Evolutionary conservation across 371 early-diverging fungal species (phyloP).

Genomic region (Dinochytrium kinnereticum): DNA sequence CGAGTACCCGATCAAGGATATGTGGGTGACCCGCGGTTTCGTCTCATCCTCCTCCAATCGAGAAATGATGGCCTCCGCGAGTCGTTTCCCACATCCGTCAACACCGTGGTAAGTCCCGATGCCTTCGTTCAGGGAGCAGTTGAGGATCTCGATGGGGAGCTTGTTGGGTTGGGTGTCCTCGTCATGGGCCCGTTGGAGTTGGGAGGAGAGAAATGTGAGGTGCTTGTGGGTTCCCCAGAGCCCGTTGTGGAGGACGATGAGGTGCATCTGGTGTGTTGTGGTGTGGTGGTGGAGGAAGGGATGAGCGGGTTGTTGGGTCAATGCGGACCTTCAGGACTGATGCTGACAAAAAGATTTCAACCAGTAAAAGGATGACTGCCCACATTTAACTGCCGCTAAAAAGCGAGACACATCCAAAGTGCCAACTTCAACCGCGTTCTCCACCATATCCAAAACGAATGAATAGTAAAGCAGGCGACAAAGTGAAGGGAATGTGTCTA

Average conservation of each 20-base stretch:
- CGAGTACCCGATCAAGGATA: conserved; percentile 81
- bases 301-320: not conserved
- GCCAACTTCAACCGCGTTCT: too few species aligned
- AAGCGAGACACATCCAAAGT: too few species aligned
- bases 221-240: conserved; percentile 70
- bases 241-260: conserved; percentile 68
- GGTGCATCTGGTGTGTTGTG: conserved; percentile 34
- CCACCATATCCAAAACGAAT: too few species aligned
- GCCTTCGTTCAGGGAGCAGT: conserved; percentile 58
- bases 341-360: too few species aligned
- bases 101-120: conserved; percentile 72
- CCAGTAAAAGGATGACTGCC: too few species aligned
- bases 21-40: conserved; percentile 51
- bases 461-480: too few species aligned
- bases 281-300: too few species aligned
- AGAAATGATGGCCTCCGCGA: not conserved
- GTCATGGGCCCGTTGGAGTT: conserved; percentile 42
- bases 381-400: too few species aligned
- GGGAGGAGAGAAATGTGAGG: conserved; percentile 53
- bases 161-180: not conserved
- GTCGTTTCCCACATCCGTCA: conserved; percentile 67
- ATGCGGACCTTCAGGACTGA: not conserved
- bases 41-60: not conserved
- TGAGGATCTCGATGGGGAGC: conserved; percentile 47
- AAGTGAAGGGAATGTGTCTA: too few species aligned